Evolutionary conservation across 73 alveolate genomes (phyloP).

Genomic region (Paramecium pentaurelia): DNA sequence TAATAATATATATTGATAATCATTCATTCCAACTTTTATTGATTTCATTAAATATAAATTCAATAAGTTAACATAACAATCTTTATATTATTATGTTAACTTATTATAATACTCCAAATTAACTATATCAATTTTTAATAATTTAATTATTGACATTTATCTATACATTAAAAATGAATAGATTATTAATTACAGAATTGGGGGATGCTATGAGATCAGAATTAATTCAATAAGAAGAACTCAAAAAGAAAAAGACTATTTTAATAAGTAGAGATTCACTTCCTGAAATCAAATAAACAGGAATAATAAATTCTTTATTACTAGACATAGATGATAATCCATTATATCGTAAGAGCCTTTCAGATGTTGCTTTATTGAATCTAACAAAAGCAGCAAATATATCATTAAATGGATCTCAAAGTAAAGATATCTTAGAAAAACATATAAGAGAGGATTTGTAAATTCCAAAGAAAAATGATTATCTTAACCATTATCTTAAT

Average conservation of each 20-base stretch:
- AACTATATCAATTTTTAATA: neutral
- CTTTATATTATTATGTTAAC: no score
- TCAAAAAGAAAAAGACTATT: neutral
- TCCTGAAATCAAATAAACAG: neutral
- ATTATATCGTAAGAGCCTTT: neutral
- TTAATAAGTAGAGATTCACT: neutral
- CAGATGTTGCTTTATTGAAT: neutral
- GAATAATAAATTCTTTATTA: neutral
- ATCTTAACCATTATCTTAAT: neutral
- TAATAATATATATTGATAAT: no score
- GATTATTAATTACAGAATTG: slow-evolving; percentile 27
- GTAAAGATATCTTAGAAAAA: neutral
- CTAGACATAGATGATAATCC: slow-evolving; percentile 16
- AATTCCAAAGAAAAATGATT: neutral
- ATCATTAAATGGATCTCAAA: neutral
- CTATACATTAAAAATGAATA: neutral
- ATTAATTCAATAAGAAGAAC: neutral
- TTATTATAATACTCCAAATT: no score
- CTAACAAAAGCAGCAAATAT: neutral
- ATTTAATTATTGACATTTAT: neutral
- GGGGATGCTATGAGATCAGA: slow-evolving; percentile 33
- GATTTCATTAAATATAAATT: neutral
- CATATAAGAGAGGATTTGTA: slow-evolving; percentile 25
- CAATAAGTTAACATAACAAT: no score
- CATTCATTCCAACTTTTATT: no score